Evolutionary conservation across 768 basidiomycete species (phyloP).

Genomic region (Lyophyllum semitale): DNA sequence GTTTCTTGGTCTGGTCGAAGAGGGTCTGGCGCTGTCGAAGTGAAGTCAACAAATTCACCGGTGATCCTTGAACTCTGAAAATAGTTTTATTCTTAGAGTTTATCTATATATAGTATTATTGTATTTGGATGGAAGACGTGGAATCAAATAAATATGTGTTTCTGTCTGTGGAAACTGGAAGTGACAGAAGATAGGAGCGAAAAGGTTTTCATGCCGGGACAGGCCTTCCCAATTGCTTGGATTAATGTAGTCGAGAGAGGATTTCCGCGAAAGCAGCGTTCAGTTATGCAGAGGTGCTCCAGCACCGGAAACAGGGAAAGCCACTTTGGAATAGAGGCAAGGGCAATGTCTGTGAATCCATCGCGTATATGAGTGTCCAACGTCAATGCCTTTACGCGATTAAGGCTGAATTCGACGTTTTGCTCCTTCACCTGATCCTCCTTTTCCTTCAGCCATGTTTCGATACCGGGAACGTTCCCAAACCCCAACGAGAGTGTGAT

Average conservation of each 20-base stretch:
- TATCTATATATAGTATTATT: background rate
- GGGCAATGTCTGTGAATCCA: background rate
- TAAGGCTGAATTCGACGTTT: background rate
- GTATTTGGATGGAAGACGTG: background rate
- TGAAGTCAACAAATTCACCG: constrained; percentile 19
- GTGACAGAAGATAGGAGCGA: no score
- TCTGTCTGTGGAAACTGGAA: no score
- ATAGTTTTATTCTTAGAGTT: no score
- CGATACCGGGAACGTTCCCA: background rate
- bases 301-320: no score
- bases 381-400: background rate
- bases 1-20: constrained; percentile 19
- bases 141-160: no score
- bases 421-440: background rate
- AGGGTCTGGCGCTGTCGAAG: constrained; percentile 14
- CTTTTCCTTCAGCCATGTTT: constrained; percentile 2
- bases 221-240: no score
- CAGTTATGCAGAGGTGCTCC: no score
- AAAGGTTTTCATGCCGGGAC: no score
- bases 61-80: constrained; percentile 15
- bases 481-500: background rate
- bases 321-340: background rate
- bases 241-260: no score
- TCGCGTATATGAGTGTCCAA: background rate
- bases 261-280: no score